Conservation (phyloP, 768 basidiomycete genomes). For the Termitomyces sp. region DNA sequence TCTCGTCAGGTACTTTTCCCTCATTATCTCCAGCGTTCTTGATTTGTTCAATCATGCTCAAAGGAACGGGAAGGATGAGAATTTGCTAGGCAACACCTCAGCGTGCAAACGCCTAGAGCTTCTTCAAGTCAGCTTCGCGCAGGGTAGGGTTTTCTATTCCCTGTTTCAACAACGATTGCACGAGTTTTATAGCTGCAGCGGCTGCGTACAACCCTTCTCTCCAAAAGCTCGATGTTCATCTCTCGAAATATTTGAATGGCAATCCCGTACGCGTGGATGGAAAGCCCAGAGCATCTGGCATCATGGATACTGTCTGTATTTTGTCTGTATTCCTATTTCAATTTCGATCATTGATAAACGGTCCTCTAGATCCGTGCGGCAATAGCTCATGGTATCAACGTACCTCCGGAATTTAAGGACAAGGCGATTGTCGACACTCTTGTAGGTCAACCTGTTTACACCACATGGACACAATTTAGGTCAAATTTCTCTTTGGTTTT, state of each 20-base stretch:
- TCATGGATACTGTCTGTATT: slow-evolving; percentile 61
- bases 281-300: slow-evolving; percentile 68
- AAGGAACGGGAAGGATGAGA: slow-evolving; percentile 70
- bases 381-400: slow-evolving; percentile 63
- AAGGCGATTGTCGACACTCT: slow-evolving; percentile 53
- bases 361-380: slow-evolving; percentile 56
- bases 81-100: slow-evolving; percentile 65
- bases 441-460: slow-evolving; percentile 28
- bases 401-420: slow-evolving; percentile 73
- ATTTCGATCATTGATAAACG: not conserved
- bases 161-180: not conserved
- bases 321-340: not conserved
- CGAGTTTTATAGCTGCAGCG: slow-evolving; percentile 49
- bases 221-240: slow-evolving; percentile 53
- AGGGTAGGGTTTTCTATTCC: slow-evolving; percentile 34
- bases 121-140: slow-evolving; percentile 58
- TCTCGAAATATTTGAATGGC: slow-evolving; percentile 69
- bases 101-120: slow-evolving; percentile 64
- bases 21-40: not conserved
- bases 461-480: not conserved
- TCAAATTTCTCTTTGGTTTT: not conserved
- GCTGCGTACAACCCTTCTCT: slow-evolving; percentile 58
- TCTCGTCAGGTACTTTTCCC: slow-evolving; percentile 47
- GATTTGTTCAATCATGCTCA: not conserved
- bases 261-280: slow-evolving; percentile 73